Evolutionary conservation across 148 eudicot species (phyloP).

Genomic region (Camellia japonica): DNA sequence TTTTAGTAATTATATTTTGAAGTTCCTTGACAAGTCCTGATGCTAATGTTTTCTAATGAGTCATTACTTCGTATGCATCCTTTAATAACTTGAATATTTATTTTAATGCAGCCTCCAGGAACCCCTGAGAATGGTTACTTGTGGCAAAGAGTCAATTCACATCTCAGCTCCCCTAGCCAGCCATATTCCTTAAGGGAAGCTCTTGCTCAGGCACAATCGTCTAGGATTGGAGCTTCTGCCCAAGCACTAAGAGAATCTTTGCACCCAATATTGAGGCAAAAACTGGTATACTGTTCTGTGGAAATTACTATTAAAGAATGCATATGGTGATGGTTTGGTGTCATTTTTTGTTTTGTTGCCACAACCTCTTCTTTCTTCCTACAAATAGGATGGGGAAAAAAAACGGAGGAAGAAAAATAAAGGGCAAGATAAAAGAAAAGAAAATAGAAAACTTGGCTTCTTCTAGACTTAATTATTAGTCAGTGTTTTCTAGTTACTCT

Average conservation of each 20-base stretch:
- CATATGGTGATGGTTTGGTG: background rate
- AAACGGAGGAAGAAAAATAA: background rate
- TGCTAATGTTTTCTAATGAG: background rate
- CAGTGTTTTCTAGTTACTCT: background rate
- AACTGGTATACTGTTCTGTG: slow-evolving; percentile 51
- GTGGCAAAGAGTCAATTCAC: slow-evolving; percentile 95
- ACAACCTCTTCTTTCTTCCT: background rate
- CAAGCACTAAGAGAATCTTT: slow-evolving; percentile 93
- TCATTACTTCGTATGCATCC: background rate
- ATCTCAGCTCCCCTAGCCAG: slow-evolving; percentile 97
- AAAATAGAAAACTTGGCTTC: background rate
- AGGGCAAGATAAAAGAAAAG: background rate
- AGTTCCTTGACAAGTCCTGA: background rate
- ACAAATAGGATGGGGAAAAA: no score
- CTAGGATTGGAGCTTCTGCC: slow-evolving; percentile 93
- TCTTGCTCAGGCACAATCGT: slow-evolving; percentile 96
- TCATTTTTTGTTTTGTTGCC: background rate
- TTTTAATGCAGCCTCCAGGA: slow-evolving; percentile 72
- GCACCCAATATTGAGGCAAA: slow-evolving; percentile 96
- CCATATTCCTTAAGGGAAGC: slow-evolving; percentile 99
- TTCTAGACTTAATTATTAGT: background rate
- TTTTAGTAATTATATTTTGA: background rate
- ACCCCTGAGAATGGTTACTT: slow-evolving; percentile 91
- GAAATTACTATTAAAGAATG: background rate
- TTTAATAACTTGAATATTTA: background rate